A percentile compares a stretch with the other conserved stretches of the same genome.
These are phyloP conservation scores for Coprinellus aureogranulatus DNA, from an alignment of 768 basidiomycete species.

Conservation along the genomic window DNA sequence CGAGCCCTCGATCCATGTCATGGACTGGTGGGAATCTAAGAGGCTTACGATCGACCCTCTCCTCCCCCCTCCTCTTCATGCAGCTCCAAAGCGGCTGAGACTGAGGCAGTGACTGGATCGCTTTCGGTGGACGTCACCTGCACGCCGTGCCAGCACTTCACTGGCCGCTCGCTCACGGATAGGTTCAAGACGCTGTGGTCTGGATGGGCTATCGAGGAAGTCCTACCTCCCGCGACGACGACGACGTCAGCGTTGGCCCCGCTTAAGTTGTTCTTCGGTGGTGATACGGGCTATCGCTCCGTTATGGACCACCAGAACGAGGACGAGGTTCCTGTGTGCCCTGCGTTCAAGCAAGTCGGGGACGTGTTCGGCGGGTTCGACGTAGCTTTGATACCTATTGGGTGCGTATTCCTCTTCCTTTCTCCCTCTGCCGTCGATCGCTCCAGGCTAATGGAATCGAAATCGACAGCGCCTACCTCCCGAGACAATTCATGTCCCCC, in stretches of 20 bases:
- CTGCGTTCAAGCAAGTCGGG: constrained; percentile 73
- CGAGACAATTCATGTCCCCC: constrained; percentile 54
- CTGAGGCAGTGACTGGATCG: background rate
- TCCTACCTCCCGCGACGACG: constrained; percentile 23
- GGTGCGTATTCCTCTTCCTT: constrained; percentile 29
- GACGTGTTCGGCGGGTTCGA: constrained; percentile 61
- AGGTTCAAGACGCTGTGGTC: constrained; percentile 62
- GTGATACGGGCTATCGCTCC: constrained; percentile 64
- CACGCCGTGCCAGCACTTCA: constrained; percentile 66
- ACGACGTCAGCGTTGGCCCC: constrained; percentile 11
- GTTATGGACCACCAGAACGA: constrained; percentile 48
- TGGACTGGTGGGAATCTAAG: constrained; percentile 66
- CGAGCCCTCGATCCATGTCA: constrained; percentile 39
- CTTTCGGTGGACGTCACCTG: constrained; percentile 49
- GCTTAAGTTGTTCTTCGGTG: constrained; percentile 58
- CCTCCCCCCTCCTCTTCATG: too few relatives aligned
- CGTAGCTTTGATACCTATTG: constrained; percentile 70
- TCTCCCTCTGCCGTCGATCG: background rate
- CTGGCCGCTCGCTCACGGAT: constrained; percentile 49
- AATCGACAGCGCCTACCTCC: constrained; percentile 63
- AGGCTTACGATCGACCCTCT: constrained; percentile 32
- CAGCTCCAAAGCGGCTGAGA: background rate
- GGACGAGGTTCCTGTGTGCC: constrained; percentile 57
- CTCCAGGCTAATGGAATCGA: too few relatives aligned
- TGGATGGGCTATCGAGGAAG: constrained; percentile 61